Evolutionary conservation across 2,329 filamentous ascomycete species (phyloP).

Genomic region (Tolypocladium tropicale): DNA sequence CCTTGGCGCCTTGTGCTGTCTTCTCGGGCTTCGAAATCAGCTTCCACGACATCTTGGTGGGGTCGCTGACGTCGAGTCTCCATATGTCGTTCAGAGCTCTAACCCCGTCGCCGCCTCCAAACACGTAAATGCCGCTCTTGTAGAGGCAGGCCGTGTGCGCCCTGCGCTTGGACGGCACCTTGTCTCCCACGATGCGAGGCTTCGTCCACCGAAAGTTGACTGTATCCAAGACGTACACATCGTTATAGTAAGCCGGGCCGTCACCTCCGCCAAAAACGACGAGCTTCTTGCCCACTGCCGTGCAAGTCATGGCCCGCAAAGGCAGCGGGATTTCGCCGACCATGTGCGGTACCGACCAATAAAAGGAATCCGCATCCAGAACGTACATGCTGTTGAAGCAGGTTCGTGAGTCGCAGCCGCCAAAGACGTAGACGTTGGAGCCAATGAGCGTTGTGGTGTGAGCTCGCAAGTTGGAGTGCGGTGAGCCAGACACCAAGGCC

Average conservation of each 20-base stretch:
- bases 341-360: conserved; percentile 57
- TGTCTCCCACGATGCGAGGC: conserved; percentile 49
- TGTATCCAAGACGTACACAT: conserved; percentile 63
- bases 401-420: conserved; percentile 54
- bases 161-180: conserved; percentile 48
- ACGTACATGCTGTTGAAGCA: conserved; percentile 64
- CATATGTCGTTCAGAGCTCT: conserved; percentile 61
- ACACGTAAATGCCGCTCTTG: conserved; percentile 62
- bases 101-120: conserved; percentile 61
- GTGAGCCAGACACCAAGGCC: conserved; percentile 51
- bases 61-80: conserved; percentile 59
- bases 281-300: conserved; percentile 59
- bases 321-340: conserved; percentile 55
- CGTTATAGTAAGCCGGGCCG: conserved; percentile 61
- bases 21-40: conserved; percentile 43
- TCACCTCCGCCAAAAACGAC: conserved; percentile 62
- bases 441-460: conserved; percentile 58
- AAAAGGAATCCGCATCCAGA: conserved; percentile 58
- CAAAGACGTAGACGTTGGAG: conserved; percentile 58
- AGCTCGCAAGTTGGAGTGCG: conserved; percentile 52
- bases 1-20: conserved; percentile 16
- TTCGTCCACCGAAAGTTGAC: conserved; percentile 57
- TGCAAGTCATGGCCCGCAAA: conserved; percentile 61
- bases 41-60: conserved; percentile 59
- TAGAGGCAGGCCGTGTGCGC: conserved; percentile 64